phyloP scores from a whole-genome alignment of 371 early-diverging fungal species.

The Coemansia sp. region DNA sequence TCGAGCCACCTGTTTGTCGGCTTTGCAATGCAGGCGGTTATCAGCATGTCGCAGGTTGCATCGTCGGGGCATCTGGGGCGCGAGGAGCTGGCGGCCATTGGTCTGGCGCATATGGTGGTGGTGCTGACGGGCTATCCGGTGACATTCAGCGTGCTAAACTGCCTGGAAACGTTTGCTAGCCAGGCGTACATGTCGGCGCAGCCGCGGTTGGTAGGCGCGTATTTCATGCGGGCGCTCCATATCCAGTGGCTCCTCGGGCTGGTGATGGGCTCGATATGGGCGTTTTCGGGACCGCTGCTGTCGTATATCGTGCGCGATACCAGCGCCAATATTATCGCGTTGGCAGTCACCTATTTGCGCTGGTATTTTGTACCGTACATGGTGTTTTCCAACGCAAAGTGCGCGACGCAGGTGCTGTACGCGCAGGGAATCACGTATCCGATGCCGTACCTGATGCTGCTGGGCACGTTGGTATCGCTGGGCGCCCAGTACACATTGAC shows the following conservation, averaged over 20 bases:
- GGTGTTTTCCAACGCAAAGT: slow-evolving; percentile 24
- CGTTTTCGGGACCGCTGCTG: slow-evolving; percentile 19
- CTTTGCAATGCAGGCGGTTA: slow-evolving; percentile 31
- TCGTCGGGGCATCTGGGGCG: slow-evolving; percentile 45
- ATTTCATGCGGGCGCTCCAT: slow-evolving; percentile 42
- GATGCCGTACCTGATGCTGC: slow-evolving; percentile 38
- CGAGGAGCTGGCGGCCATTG: slow-evolving; percentile 49
- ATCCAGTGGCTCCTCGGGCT: slow-evolving; percentile 48
- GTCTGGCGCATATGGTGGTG: slow-evolving; percentile 49
- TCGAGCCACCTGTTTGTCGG: slow-evolving; percentile 30
- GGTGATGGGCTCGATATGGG: slow-evolving; percentile 44
- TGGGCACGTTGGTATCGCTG: slow-evolving; percentile 30
- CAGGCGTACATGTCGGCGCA: slow-evolving; percentile 49
- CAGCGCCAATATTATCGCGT: slow-evolving; percentile 6
- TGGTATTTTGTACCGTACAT: slow-evolving; percentile 43
- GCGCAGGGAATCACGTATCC: slow-evolving; percentile 50
- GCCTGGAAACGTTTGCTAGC: slow-evolving; percentile 52
- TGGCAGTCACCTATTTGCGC: slow-evolving; percentile 38
- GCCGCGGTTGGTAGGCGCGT: slow-evolving; percentile 43
- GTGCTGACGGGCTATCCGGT: slow-evolving; percentile 49
- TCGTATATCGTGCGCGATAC: slow-evolving; percentile 16
- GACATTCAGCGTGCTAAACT: slow-evolving; percentile 44
- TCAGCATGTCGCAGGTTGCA: slow-evolving; percentile 47
- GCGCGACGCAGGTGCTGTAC: slow-evolving; percentile 41
- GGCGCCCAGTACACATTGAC: slow-evolving; percentile 27